Evolutionary conservation across 495 filamentous ascomycete genomes (phyloP).

Genomic region (Podospora pseudoanserina): DNA sequence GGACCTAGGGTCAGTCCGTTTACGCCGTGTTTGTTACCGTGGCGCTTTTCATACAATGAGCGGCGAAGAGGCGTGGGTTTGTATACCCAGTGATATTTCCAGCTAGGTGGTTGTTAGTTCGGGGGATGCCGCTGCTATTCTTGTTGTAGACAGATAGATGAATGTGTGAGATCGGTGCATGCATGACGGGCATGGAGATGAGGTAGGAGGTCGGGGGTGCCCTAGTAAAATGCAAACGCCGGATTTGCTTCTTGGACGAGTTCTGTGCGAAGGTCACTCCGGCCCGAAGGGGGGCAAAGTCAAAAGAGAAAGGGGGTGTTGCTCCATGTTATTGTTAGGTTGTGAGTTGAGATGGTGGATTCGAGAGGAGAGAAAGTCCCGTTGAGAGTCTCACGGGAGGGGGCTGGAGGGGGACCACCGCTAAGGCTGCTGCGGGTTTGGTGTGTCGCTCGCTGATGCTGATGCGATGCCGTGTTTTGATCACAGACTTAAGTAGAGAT

Average conservation of each 20-base stretch:
- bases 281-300: background rate
- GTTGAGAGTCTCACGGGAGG: background rate
- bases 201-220: background rate
- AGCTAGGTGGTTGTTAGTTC: background rate
- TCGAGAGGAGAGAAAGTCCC: background rate
- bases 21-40: background rate
- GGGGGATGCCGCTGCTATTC: background rate
- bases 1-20: too few relatives aligned
- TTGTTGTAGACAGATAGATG: background rate
- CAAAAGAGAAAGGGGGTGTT: background rate
- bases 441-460: constrained; percentile 10
- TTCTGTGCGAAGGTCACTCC: background rate
- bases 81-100: background rate
- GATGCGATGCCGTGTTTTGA: constrained; percentile 11
- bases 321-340: background rate
- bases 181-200: background rate
- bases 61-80: background rate
- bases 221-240: background rate
- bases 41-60: background rate
- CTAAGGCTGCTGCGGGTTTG: constrained; percentile 12
- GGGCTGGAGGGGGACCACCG: constrained; percentile 5
- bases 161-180: background rate
- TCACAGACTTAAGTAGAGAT: background rate
- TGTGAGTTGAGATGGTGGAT: background rate
- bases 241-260: background rate